These are phyloP conservation scores for Naganishia vaughanmartiniae DNA, from an alignment of 768 basidiomycete species.

Conservation along the genomic window DNA sequence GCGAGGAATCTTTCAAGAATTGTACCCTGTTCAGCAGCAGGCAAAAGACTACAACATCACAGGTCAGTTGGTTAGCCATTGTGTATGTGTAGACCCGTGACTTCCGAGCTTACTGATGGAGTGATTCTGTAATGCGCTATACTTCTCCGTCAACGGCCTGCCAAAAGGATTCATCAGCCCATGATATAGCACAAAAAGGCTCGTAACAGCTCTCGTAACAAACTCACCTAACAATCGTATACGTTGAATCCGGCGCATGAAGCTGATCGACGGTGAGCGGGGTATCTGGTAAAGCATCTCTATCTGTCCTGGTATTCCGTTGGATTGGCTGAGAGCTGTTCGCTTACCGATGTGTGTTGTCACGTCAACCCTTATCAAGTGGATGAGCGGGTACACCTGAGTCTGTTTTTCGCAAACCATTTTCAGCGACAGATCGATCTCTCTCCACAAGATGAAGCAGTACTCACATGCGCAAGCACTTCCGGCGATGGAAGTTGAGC, in stretches of 20 bases:
- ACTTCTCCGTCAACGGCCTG: slow-evolving; percentile 83
- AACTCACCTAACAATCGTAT: slow-evolving; percentile 66
- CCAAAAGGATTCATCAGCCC: not conserved
- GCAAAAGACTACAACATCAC: slow-evolving; percentile 63
- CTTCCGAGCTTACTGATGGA: slow-evolving; percentile 56
- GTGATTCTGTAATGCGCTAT: slow-evolving; percentile 73
- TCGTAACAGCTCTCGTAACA: no score
- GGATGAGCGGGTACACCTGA: slow-evolving; percentile 75
- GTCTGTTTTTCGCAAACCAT: slow-evolving; percentile 47
- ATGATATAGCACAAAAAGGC: not conserved
- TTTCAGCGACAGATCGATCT: not conserved
- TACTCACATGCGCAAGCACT: slow-evolving; percentile 25
- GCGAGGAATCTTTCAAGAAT: slow-evolving; percentile 72
- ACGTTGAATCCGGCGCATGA: slow-evolving; percentile 80
- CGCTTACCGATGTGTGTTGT: slow-evolving; percentile 51
- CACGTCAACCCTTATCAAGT: slow-evolving; percentile 62
- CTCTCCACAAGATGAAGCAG: not conserved
- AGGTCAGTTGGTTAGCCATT: not conserved
- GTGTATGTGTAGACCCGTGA: not conserved
- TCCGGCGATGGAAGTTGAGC: slow-evolving; percentile 25
- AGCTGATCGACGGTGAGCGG: slow-evolving; percentile 80
- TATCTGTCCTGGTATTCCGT: not conserved
- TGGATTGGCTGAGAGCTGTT: not conserved
- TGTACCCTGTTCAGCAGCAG: slow-evolving; percentile 81
- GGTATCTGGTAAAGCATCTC: slow-evolving; percentile 60